Conservation (phyloP, 129 eudicot genomes). For the Escallonia herrerae region DNA sequence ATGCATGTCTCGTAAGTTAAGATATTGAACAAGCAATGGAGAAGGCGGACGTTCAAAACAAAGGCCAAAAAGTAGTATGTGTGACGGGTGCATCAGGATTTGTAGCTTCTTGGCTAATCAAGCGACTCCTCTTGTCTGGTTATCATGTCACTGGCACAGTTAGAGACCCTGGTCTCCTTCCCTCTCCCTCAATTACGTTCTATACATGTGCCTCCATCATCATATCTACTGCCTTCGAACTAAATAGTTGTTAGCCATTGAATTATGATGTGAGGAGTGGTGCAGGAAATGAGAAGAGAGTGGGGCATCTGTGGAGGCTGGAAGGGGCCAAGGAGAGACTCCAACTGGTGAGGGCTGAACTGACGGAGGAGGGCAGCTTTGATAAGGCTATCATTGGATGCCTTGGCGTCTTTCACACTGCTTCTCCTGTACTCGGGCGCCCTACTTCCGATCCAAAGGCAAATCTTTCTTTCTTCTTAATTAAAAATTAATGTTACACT, state of each 20-base stretch:
- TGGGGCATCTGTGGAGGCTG: conserved; percentile 72
- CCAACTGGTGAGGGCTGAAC: conserved; percentile 52
- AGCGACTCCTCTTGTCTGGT: conserved; percentile 65
- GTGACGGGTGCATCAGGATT: conserved; percentile 93
- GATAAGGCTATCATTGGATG: conserved; percentile 74
- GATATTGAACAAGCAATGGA: conserved; percentile 6
- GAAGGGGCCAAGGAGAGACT: conserved; percentile 92
- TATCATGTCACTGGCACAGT: conserved; percentile 84
- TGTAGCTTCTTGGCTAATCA: conserved; percentile 90
- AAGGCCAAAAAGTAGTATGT: conserved; percentile 52
- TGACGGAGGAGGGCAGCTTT: conserved; percentile 81
- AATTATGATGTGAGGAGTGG: not conserved
- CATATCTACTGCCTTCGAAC: not conserved
- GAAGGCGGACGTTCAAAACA: conserved; percentile 4
- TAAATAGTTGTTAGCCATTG: not conserved
- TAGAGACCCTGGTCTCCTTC: conserved; percentile 68
- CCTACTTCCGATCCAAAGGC: conserved; percentile 55
- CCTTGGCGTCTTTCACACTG: conserved; percentile 83
- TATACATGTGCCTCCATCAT: not conserved
- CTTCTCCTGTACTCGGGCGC: conserved; percentile 70
- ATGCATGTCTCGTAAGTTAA: not conserved
- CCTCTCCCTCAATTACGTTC: not conserved
- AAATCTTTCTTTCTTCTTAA: not conserved
- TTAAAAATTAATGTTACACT: not conserved
- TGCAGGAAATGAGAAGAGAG: conserved; percentile 58